A percentile compares a stretch with the other conserved stretches of the same genome.
Evolutionary conservation across 371 early-diverging fungal species (phyloP).

Genomic region (Mortierella sp.): DNA sequence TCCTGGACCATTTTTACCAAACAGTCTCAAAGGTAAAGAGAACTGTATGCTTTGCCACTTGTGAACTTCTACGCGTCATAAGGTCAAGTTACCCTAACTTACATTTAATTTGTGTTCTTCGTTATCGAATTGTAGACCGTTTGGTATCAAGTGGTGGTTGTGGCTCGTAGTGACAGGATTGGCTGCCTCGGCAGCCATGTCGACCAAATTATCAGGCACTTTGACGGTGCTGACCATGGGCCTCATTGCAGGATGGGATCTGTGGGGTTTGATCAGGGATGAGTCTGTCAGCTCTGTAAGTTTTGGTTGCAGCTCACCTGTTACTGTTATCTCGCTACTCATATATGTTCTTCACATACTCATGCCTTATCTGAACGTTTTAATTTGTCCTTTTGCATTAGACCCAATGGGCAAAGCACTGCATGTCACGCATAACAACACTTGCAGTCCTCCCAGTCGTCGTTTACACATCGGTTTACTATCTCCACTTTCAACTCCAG

Average conservation of each 20-base stretch:
- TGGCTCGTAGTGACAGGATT: conserved; percentile 25
- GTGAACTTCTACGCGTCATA: too few species aligned
- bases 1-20: conserved; percentile 81
- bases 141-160: conserved; percentile 19
- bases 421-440: neutral
- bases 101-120: too few species aligned
- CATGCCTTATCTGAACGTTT: conserved; percentile 19
- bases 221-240: conserved; percentile 4
- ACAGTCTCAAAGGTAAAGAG: conserved; percentile 62
- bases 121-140: conserved; percentile 10
- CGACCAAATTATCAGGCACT: conserved; percentile 13
- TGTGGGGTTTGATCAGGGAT: conserved; percentile 7
- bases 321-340: neutral
- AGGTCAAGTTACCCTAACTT: too few species aligned
- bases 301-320: too few species aligned
- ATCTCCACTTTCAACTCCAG: conserved; percentile 26
- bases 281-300: conserved; percentile 7
- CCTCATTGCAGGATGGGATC: neutral
- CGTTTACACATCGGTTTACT: conserved; percentile 25
- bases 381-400: conserved; percentile 1
- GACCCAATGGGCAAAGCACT: conserved; percentile 19
- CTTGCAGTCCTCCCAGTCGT: conserved; percentile 18
- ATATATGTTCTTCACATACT: neutral
- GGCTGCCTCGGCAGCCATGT: conserved; percentile 17
- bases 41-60: neutral